Evolutionary conservation across 495 filamentous ascomycete genomes (phyloP), one percentile per base, ranked within the genome.

Genomic region (Gamarada debralockiae): DNA sequence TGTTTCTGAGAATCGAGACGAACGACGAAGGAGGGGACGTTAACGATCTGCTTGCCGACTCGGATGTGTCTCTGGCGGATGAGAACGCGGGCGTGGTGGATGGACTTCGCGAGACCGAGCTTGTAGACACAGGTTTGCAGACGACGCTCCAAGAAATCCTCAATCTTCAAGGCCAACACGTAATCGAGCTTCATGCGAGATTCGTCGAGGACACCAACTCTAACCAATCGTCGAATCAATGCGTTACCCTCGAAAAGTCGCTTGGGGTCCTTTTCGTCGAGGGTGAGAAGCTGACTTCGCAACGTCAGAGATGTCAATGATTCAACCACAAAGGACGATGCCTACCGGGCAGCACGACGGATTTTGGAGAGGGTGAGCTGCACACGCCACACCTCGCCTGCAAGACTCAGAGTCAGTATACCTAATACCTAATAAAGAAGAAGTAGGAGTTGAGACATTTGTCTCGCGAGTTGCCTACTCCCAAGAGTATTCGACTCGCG

Each of bases 141-240:
- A 78, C 93, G 89, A 66, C 93, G 92, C 86, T 98, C 93, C 76
- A 98, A 82, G 85, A 98, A 98, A 73, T 98, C 93, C 74, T 98
- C 95, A 66, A 88, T 85, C 79, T 91, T 91, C 57, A 98, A 86
- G 73, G 93, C 93, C 67, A 98, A 81, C 69, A 98, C 93, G 88
- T 98, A 98, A 95, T 98, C 93, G 80, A 98, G 91, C 87, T 96
- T 98, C 95, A 97, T 98, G 83, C 95, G 93, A 73, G 90, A 87
- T 82, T 98, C 93, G 72, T 98, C 93, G 72, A 98, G 88, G 69
- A 98, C 93, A 89, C 93, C 93, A 70, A 97, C 91, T 74, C 93
- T 95, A 65, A 98, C 95, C 52, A 98, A 90, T 84, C 93, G 93
- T 70, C 93, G 95, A 86, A 98, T 98, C 70, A 98, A 82, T 72